Evolutionary conservation across 2,329 filamentous ascomycete species (phyloP).

Genomic region (Fusarium domesticum): DNA sequence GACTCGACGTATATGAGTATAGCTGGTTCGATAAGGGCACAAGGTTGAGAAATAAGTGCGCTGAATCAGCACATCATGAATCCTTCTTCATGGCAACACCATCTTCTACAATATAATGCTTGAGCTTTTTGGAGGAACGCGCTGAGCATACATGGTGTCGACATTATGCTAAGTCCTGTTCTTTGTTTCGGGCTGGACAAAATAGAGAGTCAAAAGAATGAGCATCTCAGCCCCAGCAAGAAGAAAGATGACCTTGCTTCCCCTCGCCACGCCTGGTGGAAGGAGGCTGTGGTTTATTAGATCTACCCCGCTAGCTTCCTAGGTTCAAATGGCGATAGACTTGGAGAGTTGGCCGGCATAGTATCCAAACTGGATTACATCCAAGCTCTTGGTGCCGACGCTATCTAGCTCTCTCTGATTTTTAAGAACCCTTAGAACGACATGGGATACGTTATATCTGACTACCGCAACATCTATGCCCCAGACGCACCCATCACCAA

Average conservation of each 20-base stretch:
- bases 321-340: constrained; percentile 21
- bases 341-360: constrained; percentile 24
- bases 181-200: constrained; percentile 39
- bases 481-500: constrained; percentile 48
- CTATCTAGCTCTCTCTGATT: constrained; percentile 29
- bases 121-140: constrained; percentile 28
- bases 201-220: constrained; percentile 31
- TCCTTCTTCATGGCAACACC: constrained; percentile 13
- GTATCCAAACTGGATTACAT: constrained; percentile 30
- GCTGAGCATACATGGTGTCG: constrained; percentile 28
- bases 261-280: constrained; percentile 26
- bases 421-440: constrained; percentile 50
- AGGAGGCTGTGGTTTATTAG: constrained; percentile 21
- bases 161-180: constrained; percentile 37
- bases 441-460: constrained; percentile 64
- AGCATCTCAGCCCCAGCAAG: constrained; percentile 36
- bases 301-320: constrained; percentile 38
- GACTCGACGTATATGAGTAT: too few species aligned
- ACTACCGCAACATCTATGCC: constrained; percentile 45
- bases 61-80: too few species aligned
- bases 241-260: constrained; percentile 38
- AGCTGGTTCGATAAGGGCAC: too few species aligned
- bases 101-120: constrained; percentile 21
- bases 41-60: too few species aligned
- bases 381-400: constrained; percentile 19